These are phyloP conservation scores for Conoideocrella luteorostrata DNA, from an alignment of 2,329 filamentous ascomycete species.

Conservation along the genomic window DNA sequence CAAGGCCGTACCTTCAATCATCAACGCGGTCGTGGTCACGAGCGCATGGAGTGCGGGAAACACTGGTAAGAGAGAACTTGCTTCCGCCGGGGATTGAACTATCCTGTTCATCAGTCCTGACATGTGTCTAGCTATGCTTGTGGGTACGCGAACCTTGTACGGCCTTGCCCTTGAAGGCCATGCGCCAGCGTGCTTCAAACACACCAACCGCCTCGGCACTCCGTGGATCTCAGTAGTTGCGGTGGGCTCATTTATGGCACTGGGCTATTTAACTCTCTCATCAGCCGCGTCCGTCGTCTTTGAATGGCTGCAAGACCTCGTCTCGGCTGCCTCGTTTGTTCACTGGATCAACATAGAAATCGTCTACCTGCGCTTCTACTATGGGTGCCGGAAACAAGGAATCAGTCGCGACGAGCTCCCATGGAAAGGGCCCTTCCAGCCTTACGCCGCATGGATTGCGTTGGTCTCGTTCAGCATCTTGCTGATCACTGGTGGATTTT, in stretches of 20 bases:
- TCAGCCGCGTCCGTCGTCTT: conserved; percentile 53
- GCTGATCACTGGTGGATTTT: conserved; percentile 62
- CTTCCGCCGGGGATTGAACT: no score
- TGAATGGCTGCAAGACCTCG: conserved; percentile 59
- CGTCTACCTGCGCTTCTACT: conserved; percentile 46
- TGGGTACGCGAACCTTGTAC: conserved; percentile 55
- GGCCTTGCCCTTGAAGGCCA: conserved; percentile 56
- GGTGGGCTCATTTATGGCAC: conserved; percentile 47
- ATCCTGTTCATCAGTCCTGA: neutral
- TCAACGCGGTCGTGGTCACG: conserved; percentile 41
- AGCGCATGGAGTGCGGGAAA: conserved; percentile 15
- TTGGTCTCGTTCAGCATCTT: conserved; percentile 50
- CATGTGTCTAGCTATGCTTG: conserved; percentile 9
- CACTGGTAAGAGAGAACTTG: conserved; percentile 11
- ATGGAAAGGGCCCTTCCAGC: conserved; percentile 39
- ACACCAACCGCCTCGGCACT: conserved; percentile 50
- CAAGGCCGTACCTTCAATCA: conserved; percentile 42
- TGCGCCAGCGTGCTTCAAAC: conserved; percentile 50
- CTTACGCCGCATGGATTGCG: conserved; percentile 53
- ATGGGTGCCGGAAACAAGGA: conserved; percentile 42
- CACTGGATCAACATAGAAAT: conserved; percentile 46
- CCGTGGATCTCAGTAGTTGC: conserved; percentile 41
- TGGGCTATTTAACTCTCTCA: conserved; percentile 59
- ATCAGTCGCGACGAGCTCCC: conserved; percentile 39
- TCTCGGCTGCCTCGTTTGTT: conserved; percentile 47